Percentiles rank a stretch among this genome's conserved stretches.
These are phyloP conservation scores for Phaeosphaeriaceae sp. DNA, from an alignment of 2,329 filamentous ascomycete genomes.

Conservation along the genomic window DNA sequence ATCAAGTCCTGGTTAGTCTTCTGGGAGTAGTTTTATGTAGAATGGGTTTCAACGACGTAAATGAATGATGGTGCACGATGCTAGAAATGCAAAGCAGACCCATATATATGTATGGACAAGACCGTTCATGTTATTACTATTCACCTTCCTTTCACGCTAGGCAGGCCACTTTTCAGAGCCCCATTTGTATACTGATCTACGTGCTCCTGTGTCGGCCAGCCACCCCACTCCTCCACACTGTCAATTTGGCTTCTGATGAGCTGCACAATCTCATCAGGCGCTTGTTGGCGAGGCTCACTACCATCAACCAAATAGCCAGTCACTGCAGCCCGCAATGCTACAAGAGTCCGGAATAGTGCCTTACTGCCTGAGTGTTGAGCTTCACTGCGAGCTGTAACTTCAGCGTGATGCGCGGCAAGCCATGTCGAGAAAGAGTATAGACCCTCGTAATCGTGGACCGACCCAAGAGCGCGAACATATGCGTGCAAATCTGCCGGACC, in stretches of 20 bases:
- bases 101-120: background rate
- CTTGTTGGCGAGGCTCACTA: constrained; percentile 8
- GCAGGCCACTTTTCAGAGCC: constrained; percentile 19
- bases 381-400: constrained; percentile 37
- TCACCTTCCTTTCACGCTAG: constrained; percentile 17
- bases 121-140: background rate
- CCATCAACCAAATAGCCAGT: constrained; percentile 34
- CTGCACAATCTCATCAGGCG: constrained; percentile 39
- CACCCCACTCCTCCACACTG: constrained; percentile 49
- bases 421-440: constrained; percentile 66
- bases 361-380: constrained; percentile 30
- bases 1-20: too few species aligned
- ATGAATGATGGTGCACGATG: too few species aligned
- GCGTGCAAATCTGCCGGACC: constrained; percentile 59
- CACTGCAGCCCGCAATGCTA: constrained; percentile 53
- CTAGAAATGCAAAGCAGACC: too few species aligned
- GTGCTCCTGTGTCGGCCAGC: constrained; percentile 54
- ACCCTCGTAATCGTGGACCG: constrained; percentile 64
- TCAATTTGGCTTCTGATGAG: constrained; percentile 44
- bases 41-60: too few species aligned
- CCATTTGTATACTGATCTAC: constrained; percentile 44
- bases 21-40: too few species aligned
- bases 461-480: constrained; percentile 70
- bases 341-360: constrained; percentile 43
- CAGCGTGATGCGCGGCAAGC: constrained; percentile 52